Evolutionary conservation across 805 yeast genomes (phyloP).

Genomic region (Candida schatavii): DNA sequence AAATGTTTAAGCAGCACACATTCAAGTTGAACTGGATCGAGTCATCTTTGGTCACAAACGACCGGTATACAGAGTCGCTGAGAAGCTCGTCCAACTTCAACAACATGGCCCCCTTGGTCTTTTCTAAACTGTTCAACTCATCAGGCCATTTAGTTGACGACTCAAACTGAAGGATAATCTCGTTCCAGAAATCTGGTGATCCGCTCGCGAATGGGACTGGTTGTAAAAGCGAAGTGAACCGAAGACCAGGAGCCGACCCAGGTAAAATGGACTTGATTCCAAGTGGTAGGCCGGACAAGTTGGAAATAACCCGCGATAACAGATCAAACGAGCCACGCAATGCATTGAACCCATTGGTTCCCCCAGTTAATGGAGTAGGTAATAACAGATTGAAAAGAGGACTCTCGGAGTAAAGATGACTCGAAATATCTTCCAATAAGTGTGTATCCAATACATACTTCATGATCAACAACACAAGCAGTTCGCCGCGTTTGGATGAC

Average conservation of each 20-base stretch:
- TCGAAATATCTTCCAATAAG: conserved; percentile 44
- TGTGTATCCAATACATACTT: conserved; percentile 65
- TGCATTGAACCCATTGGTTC: conserved; percentile 20
- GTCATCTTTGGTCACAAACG: conserved; percentile 63
- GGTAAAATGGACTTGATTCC: conserved; percentile 70
- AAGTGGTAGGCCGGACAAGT: conserved; percentile 57
- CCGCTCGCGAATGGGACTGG: conserved; percentile 82
- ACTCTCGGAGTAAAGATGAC: conserved; percentile 35
- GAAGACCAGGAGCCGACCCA: conserved; percentile 59
- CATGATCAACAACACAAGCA: conserved; percentile 64
- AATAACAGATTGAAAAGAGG: conserved; percentile 47
- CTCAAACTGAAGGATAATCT: conserved; percentile 82
- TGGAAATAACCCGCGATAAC: conserved; percentile 45
- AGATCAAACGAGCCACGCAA: conserved; percentile 46
- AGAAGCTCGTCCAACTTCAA: conserved; percentile 54
- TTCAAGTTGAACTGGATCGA: conserved; percentile 64
- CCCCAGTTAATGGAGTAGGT: conserved; percentile 53
- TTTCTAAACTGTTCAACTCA: conserved; percentile 78
- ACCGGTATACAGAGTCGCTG: conserved; percentile 53
- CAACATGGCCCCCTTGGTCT: conserved; percentile 86
- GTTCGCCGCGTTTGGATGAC: conserved; percentile 47
- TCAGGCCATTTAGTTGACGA: conserved; percentile 94
- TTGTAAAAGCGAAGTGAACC: conserved; percentile 71
- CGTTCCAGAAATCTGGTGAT: conserved; percentile 77
- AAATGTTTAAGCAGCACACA: conserved; percentile 56